Evolutionary conservation across 495 filamentous ascomycete genomes (phyloP), one percentile per base, ranked within the genome.

Genomic region (Podospora didyma): DNA sequence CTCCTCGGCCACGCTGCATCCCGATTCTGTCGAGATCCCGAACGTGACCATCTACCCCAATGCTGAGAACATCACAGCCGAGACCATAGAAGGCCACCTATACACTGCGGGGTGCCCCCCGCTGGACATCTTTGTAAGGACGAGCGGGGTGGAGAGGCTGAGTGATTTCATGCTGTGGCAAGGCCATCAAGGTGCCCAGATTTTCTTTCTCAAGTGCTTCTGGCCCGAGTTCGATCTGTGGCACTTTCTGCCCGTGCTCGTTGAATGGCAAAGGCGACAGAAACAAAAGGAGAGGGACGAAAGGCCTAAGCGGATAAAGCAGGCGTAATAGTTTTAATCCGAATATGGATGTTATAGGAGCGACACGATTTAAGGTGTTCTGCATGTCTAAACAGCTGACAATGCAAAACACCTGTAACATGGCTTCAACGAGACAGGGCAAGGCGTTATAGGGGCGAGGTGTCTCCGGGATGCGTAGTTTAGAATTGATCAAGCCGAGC

Each of bases 131-230:
- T 82, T 97, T 23, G 78, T 98, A 19, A 81, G 94, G 23, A 98
- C 94, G 0, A 95, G 89, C 49, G 94, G 90, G 24, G 94, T 98
- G 11, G 87, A 92, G 64, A 80, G 94, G 20, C 72, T 98, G 55
- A 96, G 90, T 63, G 94, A 98, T 65, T 98, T 97, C 65, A 92
- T 98, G 92, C 84, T 98, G 51, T 98, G 94, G 94, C 94, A 98
- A 71, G 92, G 89, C 63, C 92, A 97, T 62, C 80, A 95, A 63
- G 78, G 93, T 44, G 97, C 94, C 0, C 87, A 96, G 52, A 87
- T 97, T 53, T 89, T 90, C 39, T 98, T 97, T 72, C 69, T 96
- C 41, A 83, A 96, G 54, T 93, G 90, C 54, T 73, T 97, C 44
- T 98, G 94, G 94, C 94, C 94, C 3, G 91, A 97, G 61, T 96